Conservation (phyloP, 2,329 filamentous ascomycete species). For the Microdochium nivale region DNA sequence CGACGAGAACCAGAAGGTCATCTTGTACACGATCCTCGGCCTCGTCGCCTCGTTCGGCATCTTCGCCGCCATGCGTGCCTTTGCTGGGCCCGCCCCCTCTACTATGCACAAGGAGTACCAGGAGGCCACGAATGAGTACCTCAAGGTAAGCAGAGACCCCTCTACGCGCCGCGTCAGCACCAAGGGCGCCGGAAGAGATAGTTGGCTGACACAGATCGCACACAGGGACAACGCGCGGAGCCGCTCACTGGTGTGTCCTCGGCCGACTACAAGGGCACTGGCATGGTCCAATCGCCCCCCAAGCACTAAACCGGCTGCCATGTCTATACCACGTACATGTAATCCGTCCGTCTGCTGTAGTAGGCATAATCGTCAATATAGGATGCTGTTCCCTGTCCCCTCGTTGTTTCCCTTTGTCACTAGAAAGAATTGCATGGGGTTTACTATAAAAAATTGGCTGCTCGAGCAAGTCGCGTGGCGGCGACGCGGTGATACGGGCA, state of each 20-base stretch:
- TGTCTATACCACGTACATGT: constrained; percentile 3
- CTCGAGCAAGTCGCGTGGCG: no score
- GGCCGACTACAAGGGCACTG: constrained; percentile 69
- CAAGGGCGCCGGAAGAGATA: no score
- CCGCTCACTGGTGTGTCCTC: constrained; percentile 78
- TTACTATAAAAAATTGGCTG: background rate
- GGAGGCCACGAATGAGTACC: constrained; percentile 87
- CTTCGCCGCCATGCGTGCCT: constrained; percentile 64
- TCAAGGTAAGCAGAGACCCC: constrained; percentile 57
- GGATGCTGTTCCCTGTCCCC: background rate
- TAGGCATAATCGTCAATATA: constrained; percentile 1
- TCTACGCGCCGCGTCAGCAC: background rate
- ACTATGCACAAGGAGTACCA: constrained; percentile 98
- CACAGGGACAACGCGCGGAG: constrained; percentile 73
- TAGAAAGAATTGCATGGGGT: constrained; percentile 16
- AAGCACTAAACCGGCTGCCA: constrained; percentile 25
- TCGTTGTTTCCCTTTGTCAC: constrained; percentile 25
- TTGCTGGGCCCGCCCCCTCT: constrained; percentile 63
- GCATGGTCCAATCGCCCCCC: constrained; percentile 65
- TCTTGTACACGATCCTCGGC: constrained; percentile 63
- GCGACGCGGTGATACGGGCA: no score
- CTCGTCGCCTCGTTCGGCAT: constrained; percentile 57
- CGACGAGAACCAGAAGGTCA: constrained; percentile 74
- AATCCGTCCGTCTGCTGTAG: constrained; percentile 3
- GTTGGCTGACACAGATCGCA: no score